These are phyloP conservation scores for Wallacemonas collosoma DNA, from an alignment of 208 protist genomes.

Conservation along the genomic window DNA sequence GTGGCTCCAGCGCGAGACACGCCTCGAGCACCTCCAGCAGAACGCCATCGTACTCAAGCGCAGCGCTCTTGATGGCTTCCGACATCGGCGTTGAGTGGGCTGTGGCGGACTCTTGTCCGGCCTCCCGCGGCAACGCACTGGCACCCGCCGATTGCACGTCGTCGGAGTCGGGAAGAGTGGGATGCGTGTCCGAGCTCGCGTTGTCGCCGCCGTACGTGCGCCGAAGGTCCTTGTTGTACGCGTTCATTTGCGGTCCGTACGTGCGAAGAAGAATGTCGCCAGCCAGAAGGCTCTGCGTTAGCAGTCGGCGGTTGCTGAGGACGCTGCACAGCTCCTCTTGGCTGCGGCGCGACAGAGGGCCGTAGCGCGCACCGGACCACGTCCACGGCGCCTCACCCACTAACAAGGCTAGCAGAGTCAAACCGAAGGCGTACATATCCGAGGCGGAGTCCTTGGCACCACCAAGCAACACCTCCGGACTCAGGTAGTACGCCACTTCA, in stretches of 20 bases:
- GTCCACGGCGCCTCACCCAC: constrained; percentile 42
- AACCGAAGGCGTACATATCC: constrained; percentile 54
- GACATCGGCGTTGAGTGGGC: neutral
- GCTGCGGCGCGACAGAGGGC: constrained; percentile 1
- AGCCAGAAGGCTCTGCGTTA: constrained; percentile 10
- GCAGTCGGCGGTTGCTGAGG: constrained; percentile 22
- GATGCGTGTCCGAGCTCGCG: neutral
- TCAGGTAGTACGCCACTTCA: constrained; percentile 28
- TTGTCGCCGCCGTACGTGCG: neutral
- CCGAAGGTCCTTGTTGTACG: constrained; percentile 21
- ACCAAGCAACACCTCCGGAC: constrained; percentile 41
- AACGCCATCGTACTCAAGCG: constrained; percentile 5
- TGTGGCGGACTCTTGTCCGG: too few relatives aligned
- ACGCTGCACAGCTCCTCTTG: constrained; percentile 16
- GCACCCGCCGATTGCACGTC: too few relatives aligned
- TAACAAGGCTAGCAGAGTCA: constrained; percentile 46
- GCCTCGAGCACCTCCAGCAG: constrained; percentile 37
- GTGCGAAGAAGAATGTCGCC: constrained; percentile 24
- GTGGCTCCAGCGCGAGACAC: constrained; percentile 27
- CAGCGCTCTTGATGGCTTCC: neutral
- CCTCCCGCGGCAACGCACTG: too few relatives aligned
- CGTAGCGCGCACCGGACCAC: constrained; percentile 21
- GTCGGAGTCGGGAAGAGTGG: too few relatives aligned
- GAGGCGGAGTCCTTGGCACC: constrained; percentile 25
- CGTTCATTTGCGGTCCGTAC: constrained; percentile 23